phyloP scores from a whole-genome alignment of 1,284 basidiomycete genomes.

The Ganoderma boninense region DNA sequence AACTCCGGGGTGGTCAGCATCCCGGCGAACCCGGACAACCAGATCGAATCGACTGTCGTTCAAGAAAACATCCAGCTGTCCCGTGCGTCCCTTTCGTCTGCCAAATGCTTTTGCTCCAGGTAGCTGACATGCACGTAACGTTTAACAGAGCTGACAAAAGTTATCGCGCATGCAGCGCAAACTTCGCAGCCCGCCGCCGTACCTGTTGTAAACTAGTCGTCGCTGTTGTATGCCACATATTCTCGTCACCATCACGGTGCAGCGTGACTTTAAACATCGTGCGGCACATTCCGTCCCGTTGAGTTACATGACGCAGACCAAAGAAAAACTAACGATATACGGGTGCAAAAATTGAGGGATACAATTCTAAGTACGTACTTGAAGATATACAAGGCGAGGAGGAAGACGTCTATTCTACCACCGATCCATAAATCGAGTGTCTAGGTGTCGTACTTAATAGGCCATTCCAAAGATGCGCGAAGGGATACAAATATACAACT shows the following conservation, averaged over 20 bases:
- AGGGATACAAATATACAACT: background rate
- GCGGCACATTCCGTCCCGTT: background rate
- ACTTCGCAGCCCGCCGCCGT: slow-evolving; percentile 31
- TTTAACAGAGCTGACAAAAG: slow-evolving; percentile 79
- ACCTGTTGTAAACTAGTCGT: slow-evolving; percentile 29
- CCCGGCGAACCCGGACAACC: slow-evolving; percentile 93
- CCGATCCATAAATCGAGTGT: background rate
- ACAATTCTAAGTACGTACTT: background rate
- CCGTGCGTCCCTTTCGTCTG: slow-evolving; percentile 60
- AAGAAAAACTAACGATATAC: background rate
- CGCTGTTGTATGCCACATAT: slow-evolving; percentile 22
- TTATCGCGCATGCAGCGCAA: slow-evolving; percentile 77
- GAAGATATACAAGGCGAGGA: background rate
- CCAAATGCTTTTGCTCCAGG: too few relatives aligned
- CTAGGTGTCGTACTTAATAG: background rate
- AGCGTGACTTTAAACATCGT: background rate
- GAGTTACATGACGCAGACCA: background rate
- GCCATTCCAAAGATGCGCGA: background rate
- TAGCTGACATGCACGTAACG: background rate
- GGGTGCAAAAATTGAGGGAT: background rate
- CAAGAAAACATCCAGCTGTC: slow-evolving; percentile 90
- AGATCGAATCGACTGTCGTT: slow-evolving; percentile 93
- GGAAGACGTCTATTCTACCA: background rate
- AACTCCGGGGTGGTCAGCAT: slow-evolving; percentile 70
- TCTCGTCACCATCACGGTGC: background rate